Conservation (phyloP, 805 yeast species). For the Nakazawaea siamensis region DNA sequence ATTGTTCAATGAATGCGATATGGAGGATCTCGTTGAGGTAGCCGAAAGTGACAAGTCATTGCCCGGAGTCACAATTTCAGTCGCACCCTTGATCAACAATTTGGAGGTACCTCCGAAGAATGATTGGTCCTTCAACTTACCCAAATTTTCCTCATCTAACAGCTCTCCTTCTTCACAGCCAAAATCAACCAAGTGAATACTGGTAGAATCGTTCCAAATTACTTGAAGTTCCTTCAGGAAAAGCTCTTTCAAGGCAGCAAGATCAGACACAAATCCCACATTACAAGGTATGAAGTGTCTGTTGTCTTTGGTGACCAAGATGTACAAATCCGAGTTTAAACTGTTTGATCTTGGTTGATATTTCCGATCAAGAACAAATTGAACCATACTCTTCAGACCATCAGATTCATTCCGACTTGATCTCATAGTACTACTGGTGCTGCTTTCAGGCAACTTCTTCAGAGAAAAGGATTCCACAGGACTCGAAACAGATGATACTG, state of each 20-base stretch:
- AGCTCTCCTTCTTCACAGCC: constrained; percentile 50
- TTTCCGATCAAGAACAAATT: constrained; percentile 23
- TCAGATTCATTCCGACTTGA: not conserved
- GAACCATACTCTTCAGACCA: not conserved
- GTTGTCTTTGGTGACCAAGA: constrained; percentile 64
- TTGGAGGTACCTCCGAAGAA: constrained; percentile 23
- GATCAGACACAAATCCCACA: constrained; percentile 18
- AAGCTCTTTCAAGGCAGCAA: constrained; percentile 26
- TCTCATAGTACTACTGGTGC: not conserved
- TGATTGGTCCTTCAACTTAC: constrained; percentile 23
- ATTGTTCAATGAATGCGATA: constrained; percentile 44
- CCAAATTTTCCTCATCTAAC: constrained; percentile 40
- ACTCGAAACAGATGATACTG: constrained; percentile 1
- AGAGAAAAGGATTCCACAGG: constrained; percentile 1
- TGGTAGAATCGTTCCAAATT: constrained; percentile 23
- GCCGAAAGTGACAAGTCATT: constrained; percentile 17
- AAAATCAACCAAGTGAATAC: constrained; percentile 63
- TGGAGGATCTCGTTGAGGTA: constrained; percentile 42
- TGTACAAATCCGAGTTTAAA: constrained; percentile 24
- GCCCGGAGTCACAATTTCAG: constrained; percentile 1
- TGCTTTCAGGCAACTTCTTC: not conserved
- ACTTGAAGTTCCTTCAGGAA: constrained; percentile 30
- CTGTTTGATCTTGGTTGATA: constrained; percentile 28
- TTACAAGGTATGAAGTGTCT: constrained; percentile 42
- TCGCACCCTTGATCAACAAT: constrained; percentile 12